Percentiles rank a stretch among this genome's conserved stretches.
Evolutionary conservation across 768 basidiomycete species (phyloP).

Genomic region (Amanita rubescens): DNA sequence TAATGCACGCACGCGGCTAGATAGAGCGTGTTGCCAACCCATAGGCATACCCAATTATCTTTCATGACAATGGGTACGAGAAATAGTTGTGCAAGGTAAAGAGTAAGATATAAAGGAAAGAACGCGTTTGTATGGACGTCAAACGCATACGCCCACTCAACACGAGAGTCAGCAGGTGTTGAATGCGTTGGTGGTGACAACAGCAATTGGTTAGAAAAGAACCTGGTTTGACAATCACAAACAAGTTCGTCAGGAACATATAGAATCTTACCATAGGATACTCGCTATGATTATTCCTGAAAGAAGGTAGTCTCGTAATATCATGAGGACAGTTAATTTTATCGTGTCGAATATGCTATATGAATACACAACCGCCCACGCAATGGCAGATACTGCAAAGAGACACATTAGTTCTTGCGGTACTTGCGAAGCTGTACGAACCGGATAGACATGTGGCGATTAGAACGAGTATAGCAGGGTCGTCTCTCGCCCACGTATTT

Average conservation of each 20-base stretch:
- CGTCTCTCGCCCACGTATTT: constrained; percentile 97
- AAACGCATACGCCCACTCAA: constrained; percentile 94
- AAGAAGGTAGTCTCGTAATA: constrained; percentile 82
- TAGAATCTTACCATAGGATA: constrained; percentile 56
- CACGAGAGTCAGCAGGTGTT: constrained; percentile 57
- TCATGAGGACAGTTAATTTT: constrained; percentile 69
- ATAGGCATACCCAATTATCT: constrained; percentile 90
- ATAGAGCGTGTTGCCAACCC: constrained; percentile 88
- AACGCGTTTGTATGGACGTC: constrained; percentile 97
- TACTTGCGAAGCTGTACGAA: constrained; percentile 24
- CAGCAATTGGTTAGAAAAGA: constrained; percentile 65
- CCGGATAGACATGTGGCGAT: constrained; percentile 73
- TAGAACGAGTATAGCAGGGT: constrained; percentile 89
- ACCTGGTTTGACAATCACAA: constrained; percentile 30
- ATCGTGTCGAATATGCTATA: constrained; percentile 49
- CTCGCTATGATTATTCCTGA: constrained; percentile 71
- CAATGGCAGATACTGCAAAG: constrained; percentile 62
- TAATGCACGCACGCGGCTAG: constrained; percentile 64
- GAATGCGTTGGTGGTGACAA: constrained; percentile 69
- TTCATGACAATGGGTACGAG: constrained; percentile 76
- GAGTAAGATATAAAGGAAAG: constrained; percentile 86
- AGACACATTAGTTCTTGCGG: background rate
- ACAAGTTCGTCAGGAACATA: constrained; percentile 10
- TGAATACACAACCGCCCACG: constrained; percentile 84
- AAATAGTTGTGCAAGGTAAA: constrained; percentile 85